Base-by-base conservation (phyloP, 495 filamentous ascomycete genomes). In the Neurospora cerealis region DNA sequence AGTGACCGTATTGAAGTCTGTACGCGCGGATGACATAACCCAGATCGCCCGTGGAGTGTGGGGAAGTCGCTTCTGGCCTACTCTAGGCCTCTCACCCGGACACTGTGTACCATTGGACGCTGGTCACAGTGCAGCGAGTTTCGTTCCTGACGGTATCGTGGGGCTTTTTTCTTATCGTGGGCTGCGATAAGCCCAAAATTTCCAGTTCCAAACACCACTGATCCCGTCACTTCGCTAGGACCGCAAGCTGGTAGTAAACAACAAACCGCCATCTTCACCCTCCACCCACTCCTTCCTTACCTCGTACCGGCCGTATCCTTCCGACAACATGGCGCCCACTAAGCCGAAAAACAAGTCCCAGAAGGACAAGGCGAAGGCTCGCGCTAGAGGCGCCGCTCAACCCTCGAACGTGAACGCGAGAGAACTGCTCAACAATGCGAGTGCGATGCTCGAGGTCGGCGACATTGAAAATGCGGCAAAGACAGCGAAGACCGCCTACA, bases 381-480 rank as follows among this genome's bases (percentile, higher is more conserved):
- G 78, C 21, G 72, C 69, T 36, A 79, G 81, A 74, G 77, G 75
- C 37, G 72, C 81, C 15, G 72, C 75, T 4, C 78, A 74, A 39
- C 40, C n/a, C 21, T n/a, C 71, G 7, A 75, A 74, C 17, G 79
- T 83, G 13, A 81, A 83, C 46, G 76, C 80, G 2, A 77, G 81
- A 73, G 81, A 83, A 60, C 79, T 85, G 41, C 88, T 97, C 78
- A 86, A 87, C 71, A 86, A 92, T 79, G 92, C 94, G 19, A 88
- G 89, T 9, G 84, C 87, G 69, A 87, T 90, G 38, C 86, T 96
- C 34, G 89, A 93, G 77, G 91, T 90, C 48, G 90, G 90, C 69
- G 88, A 93, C 74, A 84, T 90, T 4, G 88, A 90, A 42, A 88
- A 87, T 71, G 93, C 95, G 7, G 86, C 93, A n/a, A 81, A 83